Conservation (phyloP, 1,284 basidiomycete genomes). For the Trametes sp. region DNA sequence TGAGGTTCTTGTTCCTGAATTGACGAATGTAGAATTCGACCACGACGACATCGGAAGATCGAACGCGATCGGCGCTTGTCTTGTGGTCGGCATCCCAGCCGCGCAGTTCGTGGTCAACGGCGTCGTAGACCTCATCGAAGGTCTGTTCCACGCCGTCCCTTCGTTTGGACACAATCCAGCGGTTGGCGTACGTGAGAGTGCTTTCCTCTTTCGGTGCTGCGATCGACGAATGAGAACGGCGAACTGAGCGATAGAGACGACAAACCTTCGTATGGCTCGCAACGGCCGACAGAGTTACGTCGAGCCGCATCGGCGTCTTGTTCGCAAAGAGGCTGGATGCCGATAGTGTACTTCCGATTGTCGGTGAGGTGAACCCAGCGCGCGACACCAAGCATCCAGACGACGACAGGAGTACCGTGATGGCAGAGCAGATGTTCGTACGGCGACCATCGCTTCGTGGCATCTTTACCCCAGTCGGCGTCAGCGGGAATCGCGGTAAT, state of each 20-base stretch:
- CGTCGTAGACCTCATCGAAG: neutral
- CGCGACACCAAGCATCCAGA: neutral
- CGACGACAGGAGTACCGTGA: neutral
- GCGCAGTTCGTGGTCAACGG: neutral
- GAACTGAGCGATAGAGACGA: neutral
- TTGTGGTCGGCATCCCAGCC: neutral
- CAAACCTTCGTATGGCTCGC: no score
- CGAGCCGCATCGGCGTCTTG: neutral
- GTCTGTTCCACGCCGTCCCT: neutral
- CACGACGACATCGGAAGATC: neutral
- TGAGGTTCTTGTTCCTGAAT: neutral
- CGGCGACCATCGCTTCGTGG: neutral
- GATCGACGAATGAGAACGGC: no score
- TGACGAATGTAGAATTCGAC: neutral
- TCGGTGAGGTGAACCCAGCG: neutral
- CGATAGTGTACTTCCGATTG: neutral
- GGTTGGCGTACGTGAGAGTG: neutral
- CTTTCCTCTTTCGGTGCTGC: neutral
- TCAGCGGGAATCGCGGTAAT: neutral
- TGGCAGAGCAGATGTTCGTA: neutral
- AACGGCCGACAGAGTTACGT: no score
- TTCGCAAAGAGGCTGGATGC: neutral
- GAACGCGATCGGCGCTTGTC: neutral
- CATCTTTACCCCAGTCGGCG: neutral
- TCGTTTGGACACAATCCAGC: neutral